Percentiles rank a stretch among this genome's conserved stretches.
These are phyloP conservation scores for Saccharomyces mikatae DNA, from an alignment of 805 yeast species.

Conservation along the genomic window DNA sequence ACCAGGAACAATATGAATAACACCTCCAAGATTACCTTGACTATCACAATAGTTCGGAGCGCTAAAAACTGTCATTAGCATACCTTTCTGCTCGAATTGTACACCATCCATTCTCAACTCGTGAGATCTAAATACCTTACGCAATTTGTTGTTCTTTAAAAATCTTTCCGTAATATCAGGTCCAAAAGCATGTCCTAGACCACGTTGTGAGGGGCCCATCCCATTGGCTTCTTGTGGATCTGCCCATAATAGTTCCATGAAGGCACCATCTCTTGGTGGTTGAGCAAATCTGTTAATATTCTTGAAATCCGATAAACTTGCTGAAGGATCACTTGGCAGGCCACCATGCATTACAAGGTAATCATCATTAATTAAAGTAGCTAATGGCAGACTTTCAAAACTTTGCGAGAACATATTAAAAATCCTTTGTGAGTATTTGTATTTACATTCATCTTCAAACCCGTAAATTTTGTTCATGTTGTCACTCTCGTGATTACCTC, in stretches of 20 bases:
- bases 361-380: slow-evolving; percentile 67
- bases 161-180: slow-evolving; percentile 85
- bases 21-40: slow-evolving; percentile 86
- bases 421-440: slow-evolving; percentile 72
- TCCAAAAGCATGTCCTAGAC: slow-evolving; percentile 93
- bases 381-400: slow-evolving; percentile 79
- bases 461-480: slow-evolving; percentile 97
- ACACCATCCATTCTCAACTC: slow-evolving; percentile 92
- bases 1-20: slow-evolving; percentile 53
- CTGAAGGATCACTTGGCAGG: slow-evolving; percentile 67
- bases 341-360: slow-evolving; percentile 96
- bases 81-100: slow-evolving; percentile 78
- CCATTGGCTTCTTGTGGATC: slow-evolving; percentile 83
- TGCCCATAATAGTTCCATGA: slow-evolving; percentile 96
- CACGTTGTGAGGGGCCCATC: slow-evolving; percentile 82
- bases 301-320: slow-evolving; percentile 67
- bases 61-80: slow-evolving; percentile 86
- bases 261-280: slow-evolving; percentile 86
- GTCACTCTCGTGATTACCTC: slow-evolving; percentile 96
- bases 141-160: slow-evolving; percentile 60
- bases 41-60: slow-evolving; percentile 97
- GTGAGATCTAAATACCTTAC: slow-evolving; percentile 84
- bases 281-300: slow-evolving; percentile 66
- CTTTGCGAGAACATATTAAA: slow-evolving; percentile 80
- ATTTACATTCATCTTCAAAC: slow-evolving; percentile 90